These are phyloP conservation scores for Pestalotiopsis sp. DNA, from an alignment of 2,329 filamentous ascomycete species.

Conservation along the genomic window DNA sequence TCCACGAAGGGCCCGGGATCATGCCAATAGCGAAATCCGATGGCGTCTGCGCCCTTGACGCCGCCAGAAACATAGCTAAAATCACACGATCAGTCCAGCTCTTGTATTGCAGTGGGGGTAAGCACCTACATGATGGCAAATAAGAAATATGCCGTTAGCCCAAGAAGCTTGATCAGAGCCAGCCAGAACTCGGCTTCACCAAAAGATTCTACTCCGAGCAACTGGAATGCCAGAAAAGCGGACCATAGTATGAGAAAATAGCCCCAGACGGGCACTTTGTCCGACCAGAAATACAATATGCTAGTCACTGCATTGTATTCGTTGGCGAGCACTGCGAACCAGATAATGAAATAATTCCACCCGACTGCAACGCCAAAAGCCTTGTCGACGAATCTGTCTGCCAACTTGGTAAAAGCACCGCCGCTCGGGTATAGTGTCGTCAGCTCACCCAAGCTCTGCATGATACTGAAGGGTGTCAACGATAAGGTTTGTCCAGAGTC, in stretches of 20 bases:
- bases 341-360: slow-evolving; percentile 73
- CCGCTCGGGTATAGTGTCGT: slow-evolving; percentile 72
- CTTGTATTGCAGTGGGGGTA: not conserved
- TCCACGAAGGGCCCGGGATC: slow-evolving; percentile 69
- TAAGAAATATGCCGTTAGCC: slow-evolving; percentile 70
- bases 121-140: slow-evolving; percentile 62
- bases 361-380: slow-evolving; percentile 68
- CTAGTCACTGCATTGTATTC: slow-evolving; percentile 71
- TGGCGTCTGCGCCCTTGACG: slow-evolving; percentile 56
- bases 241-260: slow-evolving; percentile 73
- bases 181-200: slow-evolving; percentile 83
- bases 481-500: not conserved
- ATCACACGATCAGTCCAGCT: slow-evolving; percentile 6
- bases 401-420: slow-evolving; percentile 70
- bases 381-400: slow-evolving; percentile 70
- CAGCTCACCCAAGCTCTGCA: slow-evolving; percentile 74
- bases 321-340: slow-evolving; percentile 65
- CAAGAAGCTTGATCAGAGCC: slow-evolving; percentile 69
- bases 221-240: slow-evolving; percentile 63
- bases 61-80: slow-evolving; percentile 65
- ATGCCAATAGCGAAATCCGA: slow-evolving; percentile 73
- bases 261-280: slow-evolving; percentile 61
- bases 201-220: slow-evolving; percentile 72
- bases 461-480: slow-evolving; percentile 47
- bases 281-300: slow-evolving; percentile 67